Evolutionary conservation across 2,329 filamentous ascomycete genomes (phyloP).

Genomic region (Claviceps pusilla): DNA sequence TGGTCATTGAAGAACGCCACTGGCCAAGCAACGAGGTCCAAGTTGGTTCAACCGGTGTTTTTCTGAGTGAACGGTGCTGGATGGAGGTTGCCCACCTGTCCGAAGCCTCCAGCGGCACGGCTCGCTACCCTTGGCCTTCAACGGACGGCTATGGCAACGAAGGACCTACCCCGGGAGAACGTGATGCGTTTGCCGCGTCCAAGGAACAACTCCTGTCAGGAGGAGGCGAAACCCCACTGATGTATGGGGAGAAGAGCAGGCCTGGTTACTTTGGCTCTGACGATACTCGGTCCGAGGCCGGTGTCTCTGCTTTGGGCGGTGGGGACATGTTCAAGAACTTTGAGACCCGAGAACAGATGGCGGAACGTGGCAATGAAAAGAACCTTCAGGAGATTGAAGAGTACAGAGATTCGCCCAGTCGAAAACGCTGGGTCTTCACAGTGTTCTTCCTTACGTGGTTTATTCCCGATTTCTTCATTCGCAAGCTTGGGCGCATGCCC

Average conservation of each 20-base stretch:
- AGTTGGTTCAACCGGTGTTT: conserved; percentile 82
- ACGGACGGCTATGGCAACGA: conserved; percentile 53
- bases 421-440: conserved; percentile 80
- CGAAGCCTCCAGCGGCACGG: conserved; percentile 42
- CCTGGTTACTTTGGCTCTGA: conserved; percentile 72
- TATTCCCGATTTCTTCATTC: conserved; percentile 71
- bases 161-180: conserved; percentile 40
- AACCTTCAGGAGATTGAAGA: conserved; percentile 84
- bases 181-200: conserved; percentile 46
- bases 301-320: conserved; percentile 74
- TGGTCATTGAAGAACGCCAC: conserved; percentile 78
- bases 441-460: conserved; percentile 77
- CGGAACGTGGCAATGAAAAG: conserved; percentile 86
- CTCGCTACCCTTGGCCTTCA: conserved; percentile 25
- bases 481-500: conserved; percentile 64
- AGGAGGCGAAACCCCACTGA: conserved; percentile 40
- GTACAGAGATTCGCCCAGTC: conserved; percentile 57
- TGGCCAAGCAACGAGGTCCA: conserved; percentile 89
- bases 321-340: conserved; percentile 98
- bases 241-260: conserved; percentile 59
- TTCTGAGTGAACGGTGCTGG: conserved; percentile 93
- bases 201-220: conserved; percentile 43
- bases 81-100: conserved; percentile 68
- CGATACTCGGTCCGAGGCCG: conserved; percentile 81
- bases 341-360: conserved; percentile 85